Evolutionary conservation across 495 filamentous ascomycete species (phyloP), one percentile per base, ranked within the genome.

Genomic region (Aspergillus egyptiacus): DNA sequence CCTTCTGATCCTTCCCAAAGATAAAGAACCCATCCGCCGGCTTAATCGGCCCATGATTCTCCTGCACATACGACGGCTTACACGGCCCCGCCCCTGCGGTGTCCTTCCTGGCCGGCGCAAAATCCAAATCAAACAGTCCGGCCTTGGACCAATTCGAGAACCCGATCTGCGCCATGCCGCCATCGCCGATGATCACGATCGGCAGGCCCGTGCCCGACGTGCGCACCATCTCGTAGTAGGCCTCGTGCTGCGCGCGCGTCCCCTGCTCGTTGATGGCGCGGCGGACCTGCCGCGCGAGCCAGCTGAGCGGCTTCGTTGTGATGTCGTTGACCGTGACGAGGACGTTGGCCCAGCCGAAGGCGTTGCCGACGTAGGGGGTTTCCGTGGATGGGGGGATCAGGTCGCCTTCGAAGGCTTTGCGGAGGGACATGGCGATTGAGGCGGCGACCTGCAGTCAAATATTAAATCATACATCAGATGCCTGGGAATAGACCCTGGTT

Each of bases 91-190:
- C 47, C n/a, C 10, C 33, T 0, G 14, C 6, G 0, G 9, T 55
- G 42, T 43, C 49, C 40, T 15, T 45, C 38, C 50, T 35, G 17
- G 74, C 74, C 0, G 69, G 63, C 27, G 62, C 55, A 56, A 78
- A 75, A 54, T 78, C 70, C 40, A 65, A 57, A 20, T 72, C 58
- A 44, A 72, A 74, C 40, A 78, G 64, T 15, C 57, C 53, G 3
- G 63, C 70, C 46, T 71, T 73, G 25, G 58, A 57, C 73, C 73
- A 76, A 57, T 76, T 78, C 4, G 65, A 69, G 31, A 72, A 64
- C 20, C 62, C 60, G 9, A 73, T 35, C 9, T 71, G 56, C 7
- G 59, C 46, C 57, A 62, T 66, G 25, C 54, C 54, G 7, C 56
- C 38, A 39, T 72, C 64, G 6, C 70, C 72, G 48, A 66, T 66